Conservation (phyloP, 768 basidiomycete species). For the Coprinellus aureogranulatus region DNA sequence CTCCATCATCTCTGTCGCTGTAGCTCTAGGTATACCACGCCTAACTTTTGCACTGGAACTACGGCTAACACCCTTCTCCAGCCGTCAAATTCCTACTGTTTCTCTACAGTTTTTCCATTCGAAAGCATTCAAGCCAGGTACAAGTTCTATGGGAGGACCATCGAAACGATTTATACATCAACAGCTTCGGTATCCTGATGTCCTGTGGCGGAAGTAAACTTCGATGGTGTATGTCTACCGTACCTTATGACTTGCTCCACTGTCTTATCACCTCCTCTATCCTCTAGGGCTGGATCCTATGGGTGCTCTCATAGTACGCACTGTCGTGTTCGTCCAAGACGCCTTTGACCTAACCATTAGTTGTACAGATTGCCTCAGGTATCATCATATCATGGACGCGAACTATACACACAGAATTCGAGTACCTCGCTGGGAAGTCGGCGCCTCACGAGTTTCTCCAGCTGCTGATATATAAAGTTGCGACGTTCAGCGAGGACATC, state of each 20-base stretch:
- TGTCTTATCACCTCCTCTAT: not conserved
- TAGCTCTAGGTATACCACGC: slow-evolving; percentile 85
- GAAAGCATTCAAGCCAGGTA: slow-evolving; percentile 85
- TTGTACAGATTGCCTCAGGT: slow-evolving; percentile 74
- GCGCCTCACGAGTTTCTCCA: slow-evolving; percentile 90
- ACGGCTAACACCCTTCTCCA: slow-evolving; percentile 23
- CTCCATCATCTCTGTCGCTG: slow-evolving; percentile 77
- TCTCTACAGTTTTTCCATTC: slow-evolving; percentile 78
- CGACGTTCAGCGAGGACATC: slow-evolving; percentile 86
- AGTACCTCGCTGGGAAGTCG: slow-evolving; percentile 85
- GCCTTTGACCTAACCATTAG: too few species aligned
- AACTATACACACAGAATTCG: slow-evolving; percentile 80
- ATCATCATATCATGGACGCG: slow-evolving; percentile 75
- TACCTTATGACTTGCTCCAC: not conserved
- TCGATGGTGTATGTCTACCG: slow-evolving; percentile 62
- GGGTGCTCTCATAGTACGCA: slow-evolving; percentile 72
- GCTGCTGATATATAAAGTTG: slow-evolving; percentile 87
- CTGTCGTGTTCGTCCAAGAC: too few species aligned
- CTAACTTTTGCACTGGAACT: too few species aligned
- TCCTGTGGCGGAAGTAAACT: slow-evolving; percentile 78
- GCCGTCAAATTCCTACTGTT: slow-evolving; percentile 86
- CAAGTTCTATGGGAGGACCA: slow-evolving; percentile 97
- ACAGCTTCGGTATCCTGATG: slow-evolving; percentile 79
- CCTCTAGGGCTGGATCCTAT: slow-evolving; percentile 67
- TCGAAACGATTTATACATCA: slow-evolving; percentile 87